These are phyloP conservation scores for Kwoniella dejecticola DNA, from an alignment of 768 basidiomycete genomes.

Conservation along the genomic window DNA sequence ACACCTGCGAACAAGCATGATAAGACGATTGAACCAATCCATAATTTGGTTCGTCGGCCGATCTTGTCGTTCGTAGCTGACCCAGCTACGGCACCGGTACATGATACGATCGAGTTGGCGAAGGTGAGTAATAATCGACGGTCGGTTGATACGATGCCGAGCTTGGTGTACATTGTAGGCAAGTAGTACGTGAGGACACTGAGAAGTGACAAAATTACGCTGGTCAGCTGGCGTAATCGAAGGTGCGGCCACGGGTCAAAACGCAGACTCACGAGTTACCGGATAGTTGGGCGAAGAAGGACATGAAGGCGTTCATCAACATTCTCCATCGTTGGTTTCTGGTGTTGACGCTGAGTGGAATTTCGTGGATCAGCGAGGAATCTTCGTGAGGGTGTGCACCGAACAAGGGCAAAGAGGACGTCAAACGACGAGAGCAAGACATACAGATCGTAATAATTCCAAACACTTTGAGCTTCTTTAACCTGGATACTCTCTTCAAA, in stretches of 20 bases:
- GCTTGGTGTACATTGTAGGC: constrained; percentile 40
- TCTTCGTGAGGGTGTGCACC: no score
- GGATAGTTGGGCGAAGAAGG: constrained; percentile 64
- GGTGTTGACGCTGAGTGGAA: constrained; percentile 19
- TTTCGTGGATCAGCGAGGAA: not conserved
- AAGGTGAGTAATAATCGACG: constrained; percentile 56
- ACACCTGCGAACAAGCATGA: constrained; percentile 32
- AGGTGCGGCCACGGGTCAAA: not conserved
- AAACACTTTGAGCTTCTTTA: constrained; percentile 64
- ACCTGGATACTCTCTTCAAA: constrained; percentile 61
- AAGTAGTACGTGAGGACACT: constrained; percentile 60
- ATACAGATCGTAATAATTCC: constrained; percentile 57
- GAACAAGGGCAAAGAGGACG: no score
- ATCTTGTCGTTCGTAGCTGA: constrained; percentile 28
- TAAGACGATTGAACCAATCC: constrained; percentile 27
- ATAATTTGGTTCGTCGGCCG: constrained; percentile 28
- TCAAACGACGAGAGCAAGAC: not conserved
- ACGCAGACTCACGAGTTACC: constrained; percentile 56
- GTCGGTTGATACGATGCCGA: constrained; percentile 37
- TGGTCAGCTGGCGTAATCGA: not conserved
- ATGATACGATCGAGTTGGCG: constrained; percentile 53
- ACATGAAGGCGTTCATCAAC: constrained; percentile 63
- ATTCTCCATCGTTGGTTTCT: constrained; percentile 40
- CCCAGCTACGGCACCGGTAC: constrained; percentile 51
- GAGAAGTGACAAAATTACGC: not conserved